Percentiles rank a stretch among this genome's conserved stretches.
Conservation (phyloP, 2,329 filamentous ascomycete genomes). For the Aciculosporium take region DNA sequence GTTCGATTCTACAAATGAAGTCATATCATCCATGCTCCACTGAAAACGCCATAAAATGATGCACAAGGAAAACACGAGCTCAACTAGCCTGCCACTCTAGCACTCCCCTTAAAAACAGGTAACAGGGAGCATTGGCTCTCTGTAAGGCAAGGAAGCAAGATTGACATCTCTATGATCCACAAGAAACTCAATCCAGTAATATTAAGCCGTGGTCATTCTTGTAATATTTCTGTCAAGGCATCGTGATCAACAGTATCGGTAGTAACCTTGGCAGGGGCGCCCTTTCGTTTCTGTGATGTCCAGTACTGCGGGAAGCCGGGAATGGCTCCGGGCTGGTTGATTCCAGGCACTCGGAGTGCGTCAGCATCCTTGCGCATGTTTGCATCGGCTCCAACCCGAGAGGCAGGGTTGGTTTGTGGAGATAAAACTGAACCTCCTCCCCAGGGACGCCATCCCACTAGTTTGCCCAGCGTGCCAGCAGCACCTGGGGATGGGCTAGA, state of each 20-base stretch:
- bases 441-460: conserved; percentile 37
- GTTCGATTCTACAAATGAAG: background rate
- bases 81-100: too few species aligned
- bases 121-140: too few species aligned
- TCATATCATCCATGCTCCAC: background rate
- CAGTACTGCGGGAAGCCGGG: conserved; percentile 53
- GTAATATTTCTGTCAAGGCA: conserved; percentile 44
- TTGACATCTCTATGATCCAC: background rate
- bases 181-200: background rate
- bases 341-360: conserved; percentile 46
- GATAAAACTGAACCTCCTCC: conserved; percentile 12
- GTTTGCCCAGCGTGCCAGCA: conserved; percentile 24
- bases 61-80: too few species aligned
- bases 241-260: conserved; percentile 44
- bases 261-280: conserved; percentile 40
- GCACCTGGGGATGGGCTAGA: conserved; percentile 13
- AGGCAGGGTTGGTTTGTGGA: conserved; percentile 6
- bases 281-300: conserved; percentile 34
- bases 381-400: background rate
- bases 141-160: too few species aligned
- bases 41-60: background rate
- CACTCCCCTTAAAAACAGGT: too few species aligned
- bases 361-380: conserved; percentile 17
- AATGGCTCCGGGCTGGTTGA: conserved; percentile 65
- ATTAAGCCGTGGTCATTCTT: conserved; percentile 9